Evolutionary conservation across 495 filamentous ascomycete genomes (phyloP).

Genomic region (Aspergillus baeticus): DNA sequence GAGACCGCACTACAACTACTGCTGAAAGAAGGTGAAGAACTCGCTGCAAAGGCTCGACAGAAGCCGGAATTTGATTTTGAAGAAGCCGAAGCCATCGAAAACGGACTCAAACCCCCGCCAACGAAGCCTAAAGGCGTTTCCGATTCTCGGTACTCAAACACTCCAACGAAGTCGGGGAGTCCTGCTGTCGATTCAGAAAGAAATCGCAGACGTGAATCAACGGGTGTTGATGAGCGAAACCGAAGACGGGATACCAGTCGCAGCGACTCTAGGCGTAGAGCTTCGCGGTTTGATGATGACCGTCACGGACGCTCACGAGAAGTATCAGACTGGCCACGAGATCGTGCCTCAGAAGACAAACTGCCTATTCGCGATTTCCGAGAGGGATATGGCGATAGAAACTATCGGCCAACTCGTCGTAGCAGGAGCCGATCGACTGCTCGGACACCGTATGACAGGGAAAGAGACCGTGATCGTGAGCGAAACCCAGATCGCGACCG

Average conservation of each 20-base stretch:
- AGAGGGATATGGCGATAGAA: slow-evolving; percentile 31
- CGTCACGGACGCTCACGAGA: slow-evolving; percentile 35
- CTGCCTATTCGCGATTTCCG: slow-evolving; percentile 37
- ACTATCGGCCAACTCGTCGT: slow-evolving; percentile 36
- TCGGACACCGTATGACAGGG: slow-evolving; percentile 22
- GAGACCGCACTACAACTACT: slow-evolving; percentile 55
- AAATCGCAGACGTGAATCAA: slow-evolving; percentile 27
- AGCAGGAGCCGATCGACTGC: slow-evolving; percentile 39
- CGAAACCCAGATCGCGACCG: slow-evolving; percentile 27
- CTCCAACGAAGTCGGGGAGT: slow-evolving; percentile 29
- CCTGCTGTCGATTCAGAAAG: slow-evolving; percentile 26
- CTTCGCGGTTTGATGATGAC: slow-evolving; percentile 36
- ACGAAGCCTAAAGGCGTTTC: slow-evolving; percentile 25
- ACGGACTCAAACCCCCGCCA: slow-evolving; percentile 37
- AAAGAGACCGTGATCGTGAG: slow-evolving; percentile 20
- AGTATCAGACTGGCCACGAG: slow-evolving; percentile 33
- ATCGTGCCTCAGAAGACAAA: slow-evolving; percentile 36
- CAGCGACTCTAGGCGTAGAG: slow-evolving; percentile 32
- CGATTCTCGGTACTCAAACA: slow-evolving; percentile 31
- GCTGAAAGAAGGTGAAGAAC: slow-evolving; percentile 58
- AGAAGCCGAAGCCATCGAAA: slow-evolving; percentile 49
- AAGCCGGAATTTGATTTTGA: slow-evolving; percentile 60
- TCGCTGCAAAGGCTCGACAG: slow-evolving; percentile 57
- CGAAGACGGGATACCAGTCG: slow-evolving; percentile 34
- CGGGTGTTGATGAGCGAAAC: slow-evolving; percentile 27